A percentile compares a stretch with the other conserved stretches of the same genome.
These are phyloP conservation scores for Paraphoma chrysanthemicola DNA, from an alignment of 2,329 filamentous ascomycete species.

Conservation along the genomic window DNA sequence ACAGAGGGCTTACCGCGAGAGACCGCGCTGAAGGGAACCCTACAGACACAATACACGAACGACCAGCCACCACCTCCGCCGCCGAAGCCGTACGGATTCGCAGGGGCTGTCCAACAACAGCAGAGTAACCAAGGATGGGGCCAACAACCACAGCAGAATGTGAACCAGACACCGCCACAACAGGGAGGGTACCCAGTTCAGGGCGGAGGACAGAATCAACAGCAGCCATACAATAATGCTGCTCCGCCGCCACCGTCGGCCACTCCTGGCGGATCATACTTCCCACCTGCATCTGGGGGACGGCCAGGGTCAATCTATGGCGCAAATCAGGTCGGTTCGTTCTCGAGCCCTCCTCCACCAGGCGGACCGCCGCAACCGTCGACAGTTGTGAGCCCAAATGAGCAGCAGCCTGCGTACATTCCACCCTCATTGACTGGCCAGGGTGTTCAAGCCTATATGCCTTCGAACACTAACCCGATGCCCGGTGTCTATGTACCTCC, in stretches of 20 bases:
- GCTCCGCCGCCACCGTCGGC: conserved; percentile 38
- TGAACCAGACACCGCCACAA: conserved; percentile 30
- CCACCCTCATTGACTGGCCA: conserved; percentile 43
- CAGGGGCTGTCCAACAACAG: conserved; percentile 31
- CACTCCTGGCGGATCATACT: conserved; percentile 42
- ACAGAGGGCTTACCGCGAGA: conserved; percentile 8
- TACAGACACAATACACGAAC: conserved; percentile 21
- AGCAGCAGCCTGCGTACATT: conserved; percentile 42
- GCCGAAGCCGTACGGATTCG: conserved; percentile 44
- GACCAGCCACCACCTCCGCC: conserved; percentile 46
- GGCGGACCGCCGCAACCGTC: conserved; percentile 25
- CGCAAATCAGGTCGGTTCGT: conserved; percentile 24
- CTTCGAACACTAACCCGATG: conserved; percentile 43
- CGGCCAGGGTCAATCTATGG: conserved; percentile 40
- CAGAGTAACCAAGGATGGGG: conserved; percentile 20
- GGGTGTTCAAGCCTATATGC: conserved; percentile 42
- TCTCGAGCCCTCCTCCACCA: conserved; percentile 22
- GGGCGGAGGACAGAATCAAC: conserved; percentile 12
- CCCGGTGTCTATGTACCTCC: conserved; percentile 46
- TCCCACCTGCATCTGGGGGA: conserved; percentile 32
- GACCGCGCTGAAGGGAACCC: conserved; percentile 5
- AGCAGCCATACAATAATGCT: conserved; percentile 36
- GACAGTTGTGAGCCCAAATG: conserved; percentile 39
- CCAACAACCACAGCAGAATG: conserved; percentile 27
- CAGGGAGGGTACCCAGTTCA: conserved; percentile 33